Conservation (phyloP, 2,329 filamentous ascomycete species). For the Colletotrichum sp. region DNA sequence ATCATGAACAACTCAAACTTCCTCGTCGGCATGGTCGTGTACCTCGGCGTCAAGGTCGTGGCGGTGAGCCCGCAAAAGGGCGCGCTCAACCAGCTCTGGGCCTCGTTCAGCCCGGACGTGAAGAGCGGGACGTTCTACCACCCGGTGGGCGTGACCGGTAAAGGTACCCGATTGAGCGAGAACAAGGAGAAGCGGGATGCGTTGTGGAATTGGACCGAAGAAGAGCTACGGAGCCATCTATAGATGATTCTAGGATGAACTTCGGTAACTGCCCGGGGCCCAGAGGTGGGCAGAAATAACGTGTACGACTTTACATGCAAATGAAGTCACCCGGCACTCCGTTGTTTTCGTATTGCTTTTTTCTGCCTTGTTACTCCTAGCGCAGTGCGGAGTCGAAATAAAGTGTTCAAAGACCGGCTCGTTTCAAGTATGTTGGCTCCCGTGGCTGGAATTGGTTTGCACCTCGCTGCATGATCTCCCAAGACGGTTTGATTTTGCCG, state of each 20-base stretch:
- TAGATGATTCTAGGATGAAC: neutral
- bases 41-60: conserved; percentile 72
- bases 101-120: conserved; percentile 26
- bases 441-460: neutral
- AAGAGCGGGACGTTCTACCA: conserved; percentile 36
- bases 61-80: conserved; percentile 28
- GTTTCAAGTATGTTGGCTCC: conserved; percentile 3
- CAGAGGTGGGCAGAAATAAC: neutral
- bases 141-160: conserved; percentile 33
- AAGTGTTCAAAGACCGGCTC: neutral
- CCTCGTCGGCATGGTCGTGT: conserved; percentile 99
- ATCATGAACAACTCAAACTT: conserved; percentile 88
- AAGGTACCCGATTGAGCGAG: conserved; percentile 23
- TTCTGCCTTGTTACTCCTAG: neutral
- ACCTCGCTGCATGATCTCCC: neutral
- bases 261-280: neutral
- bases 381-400: neutral
- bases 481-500: conserved; percentile 7
- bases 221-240: conserved; percentile 29
- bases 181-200: conserved; percentile 30
- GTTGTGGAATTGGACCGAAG: conserved; percentile 42
- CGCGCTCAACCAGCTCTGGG: conserved; percentile 35
- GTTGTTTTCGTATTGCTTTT: neutral
- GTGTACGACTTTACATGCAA: neutral
- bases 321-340: neutral